These are phyloP conservation scores for Aspergillus piperis DNA, from an alignment of 2,329 filamentous ascomycete species.

Conservation along the genomic window DNA sequence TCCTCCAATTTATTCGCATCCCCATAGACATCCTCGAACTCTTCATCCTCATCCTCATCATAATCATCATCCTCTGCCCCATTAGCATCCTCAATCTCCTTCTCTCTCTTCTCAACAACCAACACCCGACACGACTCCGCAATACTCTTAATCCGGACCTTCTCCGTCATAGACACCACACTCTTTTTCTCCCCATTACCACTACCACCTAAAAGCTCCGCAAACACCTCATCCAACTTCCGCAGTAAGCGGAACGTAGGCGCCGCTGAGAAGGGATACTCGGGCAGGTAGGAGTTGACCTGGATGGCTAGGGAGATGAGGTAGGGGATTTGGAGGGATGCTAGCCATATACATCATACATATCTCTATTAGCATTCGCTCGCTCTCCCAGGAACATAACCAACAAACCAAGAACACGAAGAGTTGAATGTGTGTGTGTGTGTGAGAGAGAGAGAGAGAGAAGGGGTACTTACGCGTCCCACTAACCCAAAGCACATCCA, in stretches of 20 bases:
- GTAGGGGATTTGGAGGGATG: conserved; percentile 79
- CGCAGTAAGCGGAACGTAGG: conserved; percentile 69
- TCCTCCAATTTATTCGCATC: conserved; percentile 46
- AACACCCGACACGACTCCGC: conserved; percentile 73
- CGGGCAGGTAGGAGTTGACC: conserved; percentile 69
- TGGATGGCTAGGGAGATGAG: conserved; percentile 75
- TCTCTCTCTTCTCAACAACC: conserved; percentile 65
- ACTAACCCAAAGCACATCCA: conserved; percentile 83
- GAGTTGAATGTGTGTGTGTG: too few relatives aligned
- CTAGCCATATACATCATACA: too few relatives aligned
- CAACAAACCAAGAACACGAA: too few relatives aligned
- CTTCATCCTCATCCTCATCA: conserved; percentile 40
- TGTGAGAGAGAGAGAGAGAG: background rate
- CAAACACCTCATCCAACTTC: conserved; percentile 83
- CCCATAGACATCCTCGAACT: conserved; percentile 19
- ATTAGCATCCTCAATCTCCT: conserved; percentile 38
- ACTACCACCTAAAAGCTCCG: conserved; percentile 61
- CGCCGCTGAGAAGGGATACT: conserved; percentile 69
- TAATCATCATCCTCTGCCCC: conserved; percentile 39
- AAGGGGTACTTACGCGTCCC: conserved; percentile 71
- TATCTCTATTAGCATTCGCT: background rate
- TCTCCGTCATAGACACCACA: conserved; percentile 71
- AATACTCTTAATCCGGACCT: conserved; percentile 80
- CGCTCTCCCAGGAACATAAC: background rate
- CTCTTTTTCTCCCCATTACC: conserved; percentile 52